phyloP scores from a whole-genome alignment of 768 basidiomycete species.

The Inosperma sp. region DNA sequence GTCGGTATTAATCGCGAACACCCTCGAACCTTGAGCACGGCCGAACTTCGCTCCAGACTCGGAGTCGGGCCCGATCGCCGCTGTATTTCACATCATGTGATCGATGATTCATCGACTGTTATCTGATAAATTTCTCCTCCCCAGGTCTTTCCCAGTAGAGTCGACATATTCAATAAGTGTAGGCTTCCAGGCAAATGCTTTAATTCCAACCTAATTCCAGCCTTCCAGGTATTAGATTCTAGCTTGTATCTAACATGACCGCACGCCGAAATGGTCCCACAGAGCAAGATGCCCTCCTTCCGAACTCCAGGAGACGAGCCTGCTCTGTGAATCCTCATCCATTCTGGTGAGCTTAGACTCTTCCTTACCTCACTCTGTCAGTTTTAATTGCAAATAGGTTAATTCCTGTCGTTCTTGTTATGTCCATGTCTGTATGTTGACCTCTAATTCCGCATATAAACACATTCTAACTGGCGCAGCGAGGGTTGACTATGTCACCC shows the following conservation, averaged over 20 bases:
- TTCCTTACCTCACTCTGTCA: slow-evolving; percentile 1
- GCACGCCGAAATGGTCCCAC: background rate
- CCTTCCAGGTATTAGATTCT: background rate
- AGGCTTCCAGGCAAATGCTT: too few species aligned
- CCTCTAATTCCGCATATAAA: slow-evolving; percentile 7
- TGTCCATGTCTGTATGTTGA: slow-evolving; percentile 59
- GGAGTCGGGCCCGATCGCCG: too few species aligned
- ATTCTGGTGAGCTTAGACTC: slow-evolving; percentile 36
- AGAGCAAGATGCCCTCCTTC: background rate
- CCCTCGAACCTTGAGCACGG: too few species aligned
- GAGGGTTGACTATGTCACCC: slow-evolving; percentile 74
- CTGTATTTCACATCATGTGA: background rate
- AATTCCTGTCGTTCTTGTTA: slow-evolving; percentile 62
- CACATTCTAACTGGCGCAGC: slow-evolving; percentile 35
- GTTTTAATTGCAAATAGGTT: slow-evolving; percentile 43
- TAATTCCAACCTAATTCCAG: background rate
- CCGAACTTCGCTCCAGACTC: too few species aligned
- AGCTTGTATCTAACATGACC: background rate
- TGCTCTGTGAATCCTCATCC: slow-evolving; percentile 36
- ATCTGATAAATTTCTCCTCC: background rate
- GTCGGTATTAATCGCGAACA: too few species aligned
- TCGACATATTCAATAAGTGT: background rate
- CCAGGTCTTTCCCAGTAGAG: background rate
- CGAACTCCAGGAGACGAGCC: background rate
- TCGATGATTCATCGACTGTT: background rate